Base-by-base conservation (phyloP, 257 asterid genomes). In the Ajuga chamaepitys region DNA sequence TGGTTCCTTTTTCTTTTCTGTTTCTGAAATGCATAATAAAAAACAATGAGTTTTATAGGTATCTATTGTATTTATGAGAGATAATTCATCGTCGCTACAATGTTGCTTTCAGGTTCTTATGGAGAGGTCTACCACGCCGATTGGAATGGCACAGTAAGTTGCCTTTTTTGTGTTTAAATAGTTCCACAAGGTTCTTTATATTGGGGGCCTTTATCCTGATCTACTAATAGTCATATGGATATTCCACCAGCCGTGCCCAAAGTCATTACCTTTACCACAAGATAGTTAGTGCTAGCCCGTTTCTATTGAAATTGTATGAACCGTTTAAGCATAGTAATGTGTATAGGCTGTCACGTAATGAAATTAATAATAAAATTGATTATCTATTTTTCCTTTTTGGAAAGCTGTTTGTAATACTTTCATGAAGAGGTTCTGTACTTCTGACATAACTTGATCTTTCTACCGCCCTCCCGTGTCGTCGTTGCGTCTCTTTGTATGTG, bases 71-170 rank as follows among this genome's bases (percentile, higher is more conserved):
- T 56, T 48, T 54, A 51, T 58, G 48, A 46, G 18, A 9, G 42
- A 62, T 73, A 25, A 18, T 37, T 44, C 46, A 4, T 62, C 21
- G 25, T 60, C 50, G 30, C 61, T 59, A 3, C 26, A 21, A 32
- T 52, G 47, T 48, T 73, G 32, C 58, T 74, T 78, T 67, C 86
- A 94, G 99, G 99, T 78, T 94, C 99, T 10, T 94, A 94, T 72
- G 99, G 99, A 50, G 99, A 94, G 84, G 99, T 94, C 68, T 94
- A 90, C 80, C 96, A 77, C 77, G 99, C 96, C 48, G 99, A 94
- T 78, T 94, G 96, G 99, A 94, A 94, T 80, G 98, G 97, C 81
- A 90, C 96, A 38, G 99, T 94, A 77, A 86, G 98, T 78, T 58
- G 37, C 76, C 77, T 46, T 67, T 73, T 40, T 66, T 38, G 45